Base-by-base conservation (phyloP, 2,329 filamentous ascomycete species). In the Exophiala sp. region DNA sequence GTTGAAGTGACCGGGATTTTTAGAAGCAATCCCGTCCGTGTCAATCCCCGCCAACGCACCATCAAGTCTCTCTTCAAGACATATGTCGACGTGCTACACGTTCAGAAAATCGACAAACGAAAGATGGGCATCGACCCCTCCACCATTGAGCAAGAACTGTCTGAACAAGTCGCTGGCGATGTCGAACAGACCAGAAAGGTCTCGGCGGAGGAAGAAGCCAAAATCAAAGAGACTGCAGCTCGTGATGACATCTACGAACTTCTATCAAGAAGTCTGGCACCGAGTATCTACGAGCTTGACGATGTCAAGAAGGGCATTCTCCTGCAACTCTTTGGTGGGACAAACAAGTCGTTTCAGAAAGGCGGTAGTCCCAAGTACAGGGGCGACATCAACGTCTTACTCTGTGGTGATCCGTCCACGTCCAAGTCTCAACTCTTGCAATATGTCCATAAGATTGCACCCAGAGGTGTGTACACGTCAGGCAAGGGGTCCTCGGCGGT, bases 261-360 rank as follows among this genome's bases (percentile, higher is more conserved):
- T 19, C 80, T 98, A 2, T 80, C 93, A 14, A 82, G 91, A 30
- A 97, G 91, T 1, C 75, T 98, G 22, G 93, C 93, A 1, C 93
- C 93, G 11, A 96, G 90, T 52, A 85, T 98, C 63, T 96, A 94
- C 71, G 93, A 98, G 69, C 86, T 95, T 83, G 93, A 98, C 60
- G 93, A 98, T 63, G 89, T 97, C 41, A 98, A 98, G 76, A 98
- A 98, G 71, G 93, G 93, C 9, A 96, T 98, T 55, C 75, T 98
- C 9, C 81, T 98, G 2, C 93, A 98, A 64, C 80, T 98, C 34
- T 98, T 98, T 65, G 91, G 93, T 30, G 93, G 93, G 49, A 95
- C 93, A 27, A 98, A 98, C 75, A 98, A 98, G 72, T 88, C 87
- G 1, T 98, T 98, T 68, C 81, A 95, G 52, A 97, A 96, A 69